A percentile compares a stretch with the other conserved stretches of the same genome.
phyloP scores from a whole-genome alignment of 2,329 filamentous ascomycete genomes.

The Talaromyces amestolkiae region DNA sequence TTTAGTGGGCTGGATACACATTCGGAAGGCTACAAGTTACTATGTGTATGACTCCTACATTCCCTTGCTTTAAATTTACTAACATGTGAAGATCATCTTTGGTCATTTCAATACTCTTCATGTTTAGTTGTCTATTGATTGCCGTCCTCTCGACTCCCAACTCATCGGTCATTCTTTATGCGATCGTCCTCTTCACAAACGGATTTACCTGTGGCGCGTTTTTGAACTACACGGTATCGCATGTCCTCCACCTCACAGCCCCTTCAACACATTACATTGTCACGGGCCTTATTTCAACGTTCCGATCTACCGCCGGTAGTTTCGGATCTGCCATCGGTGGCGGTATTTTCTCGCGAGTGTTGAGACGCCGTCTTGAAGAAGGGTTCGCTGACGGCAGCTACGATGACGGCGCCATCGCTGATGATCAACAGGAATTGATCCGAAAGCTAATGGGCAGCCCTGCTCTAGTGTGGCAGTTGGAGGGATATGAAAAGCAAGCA shows the following conservation, averaged over 20 bases:
- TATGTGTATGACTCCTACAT: constrained; percentile 50
- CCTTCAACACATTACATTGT: constrained; percentile 69
- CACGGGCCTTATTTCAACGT: constrained; percentile 73
- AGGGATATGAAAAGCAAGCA: constrained; percentile 50
- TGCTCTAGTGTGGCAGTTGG: constrained; percentile 51
- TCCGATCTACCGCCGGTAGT: constrained; percentile 59
- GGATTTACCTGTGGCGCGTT: constrained; percentile 70
- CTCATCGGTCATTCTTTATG: constrained; percentile 54
- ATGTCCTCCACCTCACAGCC: constrained; percentile 69
- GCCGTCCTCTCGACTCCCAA: constrained; percentile 55
- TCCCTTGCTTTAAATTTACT: constrained; percentile 7
- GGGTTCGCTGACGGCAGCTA: constrained; percentile 48
- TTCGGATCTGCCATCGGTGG: constrained; percentile 79
- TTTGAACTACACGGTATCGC: constrained; percentile 78
- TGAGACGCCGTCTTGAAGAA: constrained; percentile 55
- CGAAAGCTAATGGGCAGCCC: constrained; percentile 59
- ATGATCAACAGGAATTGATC: constrained; percentile 47
- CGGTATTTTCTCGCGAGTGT: constrained; percentile 66
- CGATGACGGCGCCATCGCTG: constrained; percentile 21
- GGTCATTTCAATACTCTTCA: constrained; percentile 61
- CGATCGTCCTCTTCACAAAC: constrained; percentile 64
- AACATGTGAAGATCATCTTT: constrained; percentile 50
- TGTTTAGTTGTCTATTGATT: constrained; percentile 57
- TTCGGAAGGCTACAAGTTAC: constrained; percentile 70
- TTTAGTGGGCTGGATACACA: constrained; percentile 71